Conservation (phyloP, 768 basidiomycete genomes). For the Chalciporus pseudorubinellus region DNA sequence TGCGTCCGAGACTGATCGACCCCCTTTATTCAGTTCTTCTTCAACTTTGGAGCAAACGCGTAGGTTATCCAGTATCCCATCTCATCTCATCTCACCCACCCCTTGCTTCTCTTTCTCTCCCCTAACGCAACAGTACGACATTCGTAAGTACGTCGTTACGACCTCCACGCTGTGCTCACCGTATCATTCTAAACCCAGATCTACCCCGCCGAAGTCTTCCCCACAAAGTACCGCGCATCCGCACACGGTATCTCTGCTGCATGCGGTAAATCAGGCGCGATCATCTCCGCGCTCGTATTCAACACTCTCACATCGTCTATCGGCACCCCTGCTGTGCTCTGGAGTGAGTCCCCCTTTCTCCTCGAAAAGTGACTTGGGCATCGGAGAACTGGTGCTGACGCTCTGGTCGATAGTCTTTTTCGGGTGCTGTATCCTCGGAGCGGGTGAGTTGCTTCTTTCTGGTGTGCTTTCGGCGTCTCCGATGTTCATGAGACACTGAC, state of each 20-base stretch:
- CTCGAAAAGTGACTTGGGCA: background rate
- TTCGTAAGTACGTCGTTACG: constrained; percentile 41
- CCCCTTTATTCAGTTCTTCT: constrained; percentile 55
- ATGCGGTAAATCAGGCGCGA: constrained; percentile 71
- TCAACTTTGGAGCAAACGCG: constrained; percentile 79
- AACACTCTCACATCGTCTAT: constrained; percentile 58
- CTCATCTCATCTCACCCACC: background rate
- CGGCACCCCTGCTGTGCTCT: constrained; percentile 63
- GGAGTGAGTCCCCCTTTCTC: constrained; percentile 51
- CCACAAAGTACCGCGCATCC: constrained; percentile 67
- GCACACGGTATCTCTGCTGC: constrained; percentile 79
- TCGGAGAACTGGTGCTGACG: background rate
- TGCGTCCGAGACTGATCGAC: background rate
- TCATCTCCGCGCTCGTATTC: constrained; percentile 73
- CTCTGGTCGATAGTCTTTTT: constrained; percentile 53
- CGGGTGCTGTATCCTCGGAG: constrained; percentile 59
- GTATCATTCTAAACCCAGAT: constrained; percentile 41
- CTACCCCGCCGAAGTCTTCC: constrained; percentile 79
- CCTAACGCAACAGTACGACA: constrained; percentile 40
- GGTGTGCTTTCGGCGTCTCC: too few species aligned
- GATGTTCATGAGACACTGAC: background rate
- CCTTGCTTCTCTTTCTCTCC: background rate
- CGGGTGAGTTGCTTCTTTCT: constrained; percentile 29
- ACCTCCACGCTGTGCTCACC: too few species aligned
- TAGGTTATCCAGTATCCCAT: constrained; percentile 27